phyloP scores from a whole-genome alignment of 768 basidiomycete genomes.

The Lactifluus hygrophoroides region DNA sequence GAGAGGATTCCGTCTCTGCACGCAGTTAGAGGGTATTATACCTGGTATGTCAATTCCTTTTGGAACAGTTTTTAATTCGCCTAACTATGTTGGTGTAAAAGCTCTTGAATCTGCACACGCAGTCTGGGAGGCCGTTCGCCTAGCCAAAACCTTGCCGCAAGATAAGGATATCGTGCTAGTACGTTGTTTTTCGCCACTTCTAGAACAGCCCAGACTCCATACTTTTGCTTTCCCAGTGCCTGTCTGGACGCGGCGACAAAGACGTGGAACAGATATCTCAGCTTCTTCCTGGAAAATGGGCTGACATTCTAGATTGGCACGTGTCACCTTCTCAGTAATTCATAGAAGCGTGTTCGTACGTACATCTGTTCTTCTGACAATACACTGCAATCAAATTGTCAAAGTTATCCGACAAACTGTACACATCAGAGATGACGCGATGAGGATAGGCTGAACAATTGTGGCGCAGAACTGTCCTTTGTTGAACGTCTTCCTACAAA shows the following conservation, averaged over 20 bases:
- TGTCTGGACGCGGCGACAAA: constrained; percentile 95
- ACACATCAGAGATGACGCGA: background rate
- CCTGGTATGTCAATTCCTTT: constrained; percentile 48
- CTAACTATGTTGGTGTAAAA: constrained; percentile 26
- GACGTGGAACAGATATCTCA: constrained; percentile 97
- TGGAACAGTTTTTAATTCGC: background rate
- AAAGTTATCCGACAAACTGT: background rate
- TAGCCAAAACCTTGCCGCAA: constrained; percentile 78
- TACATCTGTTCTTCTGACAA: background rate
- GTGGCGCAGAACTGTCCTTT: background rate
- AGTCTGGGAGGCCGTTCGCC: constrained; percentile 81
- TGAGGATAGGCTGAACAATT: background rate
- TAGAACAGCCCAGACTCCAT: background rate
- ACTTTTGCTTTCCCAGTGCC: constrained; percentile 45
- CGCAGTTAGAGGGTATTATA: constrained; percentile 94
- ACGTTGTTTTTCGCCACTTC: constrained; percentile 29
- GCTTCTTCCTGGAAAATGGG: constrained; percentile 89
- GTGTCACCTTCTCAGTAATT: constrained; percentile 33
- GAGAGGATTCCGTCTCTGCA: constrained; percentile 84
- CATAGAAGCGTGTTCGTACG: background rate
- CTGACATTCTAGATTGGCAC: constrained; percentile 90
- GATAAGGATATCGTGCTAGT: constrained; percentile 88
- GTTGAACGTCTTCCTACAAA: too few relatives aligned
- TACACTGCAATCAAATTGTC: background rate
- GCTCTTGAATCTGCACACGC: constrained; percentile 95